Conservation (phyloP, 225 moss, liverwort and hornwort species). For the Pleurozium schreberi region DNA sequence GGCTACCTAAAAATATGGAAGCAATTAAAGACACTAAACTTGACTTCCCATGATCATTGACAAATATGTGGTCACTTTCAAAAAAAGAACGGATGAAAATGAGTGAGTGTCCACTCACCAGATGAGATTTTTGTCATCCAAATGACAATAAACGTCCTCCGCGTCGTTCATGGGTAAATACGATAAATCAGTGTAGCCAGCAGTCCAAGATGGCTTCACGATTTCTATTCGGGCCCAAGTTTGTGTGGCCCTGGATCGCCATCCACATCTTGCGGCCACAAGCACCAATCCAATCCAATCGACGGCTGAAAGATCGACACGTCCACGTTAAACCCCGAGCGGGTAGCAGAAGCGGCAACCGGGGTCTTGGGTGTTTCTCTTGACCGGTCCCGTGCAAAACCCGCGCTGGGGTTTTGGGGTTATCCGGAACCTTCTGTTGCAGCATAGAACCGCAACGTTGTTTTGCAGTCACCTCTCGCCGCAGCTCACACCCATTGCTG, state of each 20-base stretch:
- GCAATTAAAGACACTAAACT: no score
- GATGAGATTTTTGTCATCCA: no score
- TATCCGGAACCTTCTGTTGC: conserved; percentile 1
- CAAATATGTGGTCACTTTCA: no score
- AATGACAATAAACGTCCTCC: no score
- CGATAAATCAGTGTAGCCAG: background rate
- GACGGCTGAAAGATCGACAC: background rate
- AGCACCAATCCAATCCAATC: background rate
- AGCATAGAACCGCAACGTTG: background rate
- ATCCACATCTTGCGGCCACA: background rate
- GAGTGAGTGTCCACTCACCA: no score
- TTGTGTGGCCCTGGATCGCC: conserved; percentile 4
- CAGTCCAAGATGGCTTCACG: background rate
- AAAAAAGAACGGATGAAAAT: no score
- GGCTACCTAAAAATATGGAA: no score
- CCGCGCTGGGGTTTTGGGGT: conserved; percentile 31
- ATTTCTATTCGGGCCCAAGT: background rate
- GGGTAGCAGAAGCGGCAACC: background rate
- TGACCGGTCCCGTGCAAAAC: background rate
- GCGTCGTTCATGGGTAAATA: no score
- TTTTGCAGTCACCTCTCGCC: background rate
- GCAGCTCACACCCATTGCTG: background rate
- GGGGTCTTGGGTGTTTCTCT: background rate
- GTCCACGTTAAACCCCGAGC: background rate
- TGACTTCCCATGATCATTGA: no score